Percentiles rank a stretch among this genome's conserved stretches.
phyloP scores from a whole-genome alignment of 31 red algal species.

The Endocladia muricata region DNA sequence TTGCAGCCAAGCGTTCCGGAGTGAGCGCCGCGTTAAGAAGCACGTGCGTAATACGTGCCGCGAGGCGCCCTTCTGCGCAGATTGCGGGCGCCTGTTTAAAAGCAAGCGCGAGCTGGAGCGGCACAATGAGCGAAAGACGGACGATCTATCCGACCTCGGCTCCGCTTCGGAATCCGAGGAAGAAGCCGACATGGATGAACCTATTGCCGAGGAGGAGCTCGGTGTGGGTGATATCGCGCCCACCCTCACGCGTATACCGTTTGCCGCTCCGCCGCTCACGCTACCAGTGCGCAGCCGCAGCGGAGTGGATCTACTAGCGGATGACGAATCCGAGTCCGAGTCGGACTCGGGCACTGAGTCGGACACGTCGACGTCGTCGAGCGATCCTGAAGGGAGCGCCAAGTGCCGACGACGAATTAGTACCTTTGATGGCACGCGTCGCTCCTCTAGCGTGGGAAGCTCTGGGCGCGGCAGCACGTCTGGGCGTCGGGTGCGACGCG shows the following conservation, averaged over 20 bases:
- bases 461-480: too few species aligned
- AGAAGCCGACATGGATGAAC: neutral
- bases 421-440: too few species aligned
- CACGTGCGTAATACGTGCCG: neutral
- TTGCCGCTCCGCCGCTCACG: neutral
- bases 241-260: neutral
- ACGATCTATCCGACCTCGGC: neutral
- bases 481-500: too few species aligned
- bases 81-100: neutral
- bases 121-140: neutral
- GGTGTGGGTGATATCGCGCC: neutral
- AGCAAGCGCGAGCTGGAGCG: neutral
- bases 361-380: neutral
- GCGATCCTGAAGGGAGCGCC: neutral
- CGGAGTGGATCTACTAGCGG: neutral
- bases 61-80: neutral
- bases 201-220: neutral
- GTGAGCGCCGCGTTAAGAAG: neutral
- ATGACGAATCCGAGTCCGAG: neutral
- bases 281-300: neutral
- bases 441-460: too few species aligned
- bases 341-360: neutral
- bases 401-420: neutral
- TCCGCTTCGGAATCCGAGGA: neutral
- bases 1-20: neutral